A percentile compares a stretch with the other conserved stretches of the same genome.
phyloP scores from a whole-genome alignment of 2,329 filamentous ascomycete genomes.

The Aspergillus calidoustus region DNA sequence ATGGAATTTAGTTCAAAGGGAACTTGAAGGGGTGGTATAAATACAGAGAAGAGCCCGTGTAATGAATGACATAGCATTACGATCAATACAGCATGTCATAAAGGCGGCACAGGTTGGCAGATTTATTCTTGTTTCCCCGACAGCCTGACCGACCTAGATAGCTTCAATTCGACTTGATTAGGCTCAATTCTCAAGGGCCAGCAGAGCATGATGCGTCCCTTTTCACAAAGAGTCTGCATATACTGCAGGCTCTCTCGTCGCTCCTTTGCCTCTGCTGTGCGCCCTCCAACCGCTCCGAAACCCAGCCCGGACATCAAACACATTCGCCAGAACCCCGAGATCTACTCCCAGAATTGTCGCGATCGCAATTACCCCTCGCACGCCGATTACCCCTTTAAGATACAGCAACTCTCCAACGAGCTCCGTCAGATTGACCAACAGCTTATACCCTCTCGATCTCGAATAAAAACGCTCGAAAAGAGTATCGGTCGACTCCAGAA shows the following conservation, averaged over 20 bases:
- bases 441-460: constrained; percentile 46
- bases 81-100: background rate
- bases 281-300: constrained; percentile 74
- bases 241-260: constrained; percentile 35
- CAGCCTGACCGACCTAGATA: background rate
- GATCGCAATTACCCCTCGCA: constrained; percentile 77
- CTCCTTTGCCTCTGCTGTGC: constrained; percentile 14
- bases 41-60: background rate
- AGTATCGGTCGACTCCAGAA: constrained; percentile 40
- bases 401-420: constrained; percentile 49
- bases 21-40: background rate
- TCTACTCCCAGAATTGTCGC: constrained; percentile 81
- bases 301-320: constrained; percentile 82
- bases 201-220: background rate
- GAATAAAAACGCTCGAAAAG: constrained; percentile 50
- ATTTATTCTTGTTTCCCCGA: background rate
- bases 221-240: constrained; percentile 34
- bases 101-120: constrained; percentile 6
- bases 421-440: constrained; percentile 44
- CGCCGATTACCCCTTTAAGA: constrained; percentile 56
- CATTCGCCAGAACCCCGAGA: constrained; percentile 81
- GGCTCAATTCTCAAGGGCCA: background rate
- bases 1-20: background rate
- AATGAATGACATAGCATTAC: background rate
- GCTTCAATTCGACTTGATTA: constrained; percentile 7